Evolutionary conservation across 164 flowering plant genomes (phyloP).

Genomic region (Dillenia suffruticosa): DNA sequence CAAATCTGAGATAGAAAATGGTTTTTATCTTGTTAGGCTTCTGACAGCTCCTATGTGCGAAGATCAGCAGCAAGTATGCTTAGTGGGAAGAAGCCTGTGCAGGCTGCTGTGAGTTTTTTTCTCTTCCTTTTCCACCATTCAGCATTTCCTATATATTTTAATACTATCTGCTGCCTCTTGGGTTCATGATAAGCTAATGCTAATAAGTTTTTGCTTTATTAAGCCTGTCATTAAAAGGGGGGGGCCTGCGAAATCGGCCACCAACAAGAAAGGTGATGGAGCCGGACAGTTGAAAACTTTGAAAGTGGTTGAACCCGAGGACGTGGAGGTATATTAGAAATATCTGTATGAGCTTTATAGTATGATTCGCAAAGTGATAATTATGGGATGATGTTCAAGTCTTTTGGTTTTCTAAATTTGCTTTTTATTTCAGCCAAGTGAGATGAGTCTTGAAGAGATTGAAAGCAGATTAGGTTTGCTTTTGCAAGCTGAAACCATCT

Average conservation of each 20-base stretch:
- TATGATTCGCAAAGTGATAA: no score
- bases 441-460: slow-evolving; percentile 96
- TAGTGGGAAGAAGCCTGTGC: slow-evolving; percentile 79
- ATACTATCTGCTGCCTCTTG: neutral
- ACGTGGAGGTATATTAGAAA: slow-evolving; percentile 65
- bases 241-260: slow-evolving; percentile 45
- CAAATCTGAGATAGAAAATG: slow-evolving; percentile 1
- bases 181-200: neutral
- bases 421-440: slow-evolving; percentile 66
- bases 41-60: slow-evolving; percentile 55
- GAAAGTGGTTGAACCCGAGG: slow-evolving; percentile 66
- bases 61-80: slow-evolving; percentile 98
- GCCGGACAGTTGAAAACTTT: slow-evolving; percentile 40
- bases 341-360: neutral
- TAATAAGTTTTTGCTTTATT: neutral
- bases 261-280: slow-evolving; percentile 66
- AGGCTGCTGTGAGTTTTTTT: slow-evolving; percentile 49
- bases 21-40: slow-evolving; percentile 33
- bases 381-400: no score
- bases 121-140: neutral
- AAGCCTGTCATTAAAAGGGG: slow-evolving; percentile 66
- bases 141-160: neutral
- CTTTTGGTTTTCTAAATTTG: neutral
- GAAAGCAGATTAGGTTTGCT: slow-evolving; percentile 82
- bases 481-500: slow-evolving; percentile 60